These are phyloP conservation scores for Xerocomellus chrysenteron DNA, from an alignment of 768 basidiomycete genomes.

Conservation along the genomic window DNA sequence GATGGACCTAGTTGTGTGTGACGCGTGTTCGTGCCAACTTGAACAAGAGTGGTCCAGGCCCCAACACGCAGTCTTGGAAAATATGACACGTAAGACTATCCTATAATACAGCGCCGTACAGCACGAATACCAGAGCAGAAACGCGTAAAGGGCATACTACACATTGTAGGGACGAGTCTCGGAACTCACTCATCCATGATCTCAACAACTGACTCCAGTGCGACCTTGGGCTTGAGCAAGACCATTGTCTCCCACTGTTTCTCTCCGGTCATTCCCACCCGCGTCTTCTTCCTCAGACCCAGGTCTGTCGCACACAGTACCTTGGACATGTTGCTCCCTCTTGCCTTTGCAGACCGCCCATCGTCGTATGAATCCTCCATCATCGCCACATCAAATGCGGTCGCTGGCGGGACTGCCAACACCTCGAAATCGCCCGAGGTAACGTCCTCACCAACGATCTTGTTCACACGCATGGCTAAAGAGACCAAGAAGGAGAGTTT, in stretches of 20 bases:
- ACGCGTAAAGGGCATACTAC: background rate
- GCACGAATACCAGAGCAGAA: background rate
- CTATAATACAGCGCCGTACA: background rate
- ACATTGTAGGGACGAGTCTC: background rate
- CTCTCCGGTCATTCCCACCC: slow-evolving; percentile 23
- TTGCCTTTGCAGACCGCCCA: slow-evolving; percentile 12
- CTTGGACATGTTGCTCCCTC: slow-evolving; percentile 3
- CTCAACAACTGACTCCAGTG: slow-evolving; percentile 37
- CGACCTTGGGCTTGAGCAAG: slow-evolving; percentile 40
- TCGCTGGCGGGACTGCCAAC: slow-evolving; percentile 23
- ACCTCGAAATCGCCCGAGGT: slow-evolving; percentile 35
- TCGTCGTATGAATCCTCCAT: slow-evolving; percentile 37
- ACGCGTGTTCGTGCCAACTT: too few relatives aligned
- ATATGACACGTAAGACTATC: background rate
- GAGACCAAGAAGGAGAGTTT: slow-evolving; percentile 44
- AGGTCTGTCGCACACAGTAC: slow-evolving; percentile 39
- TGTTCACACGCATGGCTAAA: slow-evolving; percentile 48
- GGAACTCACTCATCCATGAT: slow-evolving; percentile 31
- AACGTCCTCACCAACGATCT: slow-evolving; percentile 31
- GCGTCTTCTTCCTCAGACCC: slow-evolving; percentile 35
- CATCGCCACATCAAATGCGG: slow-evolving; percentile 22
- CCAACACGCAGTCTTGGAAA: background rate
- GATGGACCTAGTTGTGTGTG: too few relatives aligned
- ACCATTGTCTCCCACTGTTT: slow-evolving; percentile 33
- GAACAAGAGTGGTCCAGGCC: too few relatives aligned